Evolutionary conservation across 306 rosid species (phyloP).

Genomic region (Cicer pinnatifidum): DNA sequence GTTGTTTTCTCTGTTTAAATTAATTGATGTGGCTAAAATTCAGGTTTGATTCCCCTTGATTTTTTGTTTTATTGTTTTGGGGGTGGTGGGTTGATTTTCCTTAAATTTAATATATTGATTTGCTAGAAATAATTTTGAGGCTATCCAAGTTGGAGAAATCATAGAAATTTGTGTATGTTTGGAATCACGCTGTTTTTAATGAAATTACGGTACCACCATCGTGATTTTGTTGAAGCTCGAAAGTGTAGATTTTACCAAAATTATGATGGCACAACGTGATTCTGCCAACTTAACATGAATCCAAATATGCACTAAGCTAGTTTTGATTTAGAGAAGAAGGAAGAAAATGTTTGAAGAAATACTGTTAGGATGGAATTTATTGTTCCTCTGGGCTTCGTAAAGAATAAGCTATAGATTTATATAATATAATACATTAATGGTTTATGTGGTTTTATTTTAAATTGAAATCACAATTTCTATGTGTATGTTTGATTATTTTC

Average conservation of each 20-base stretch:
- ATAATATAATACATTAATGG: background rate
- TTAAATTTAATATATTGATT: slow-evolving; percentile 9
- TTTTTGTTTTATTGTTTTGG: background rate
- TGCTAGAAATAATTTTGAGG: slow-evolving; percentile 1
- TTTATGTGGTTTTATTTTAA: background rate
- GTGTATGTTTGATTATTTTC: background rate
- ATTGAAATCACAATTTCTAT: slow-evolving; percentile 12
- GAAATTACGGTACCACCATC: too few species aligned
- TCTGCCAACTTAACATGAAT: too few species aligned
- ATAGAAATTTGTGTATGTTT: background rate
- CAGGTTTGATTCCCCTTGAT: slow-evolving; percentile 1
- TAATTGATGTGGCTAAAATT: background rate
- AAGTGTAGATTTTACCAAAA: too few species aligned
- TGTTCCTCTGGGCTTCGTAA: slow-evolving; percentile 13
- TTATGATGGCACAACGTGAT: too few species aligned
- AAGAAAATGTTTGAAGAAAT: slow-evolving; percentile 26
- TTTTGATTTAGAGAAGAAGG: slow-evolving; percentile 14
- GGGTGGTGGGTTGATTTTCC: background rate
- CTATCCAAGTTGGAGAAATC: background rate
- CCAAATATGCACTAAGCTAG: background rate
- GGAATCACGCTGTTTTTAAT: too few species aligned
- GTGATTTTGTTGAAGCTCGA: too few species aligned
- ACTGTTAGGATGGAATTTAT: slow-evolving; percentile 10
- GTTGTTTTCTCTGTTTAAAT: background rate
- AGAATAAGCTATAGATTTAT: background rate